These are phyloP conservation scores for Hypoxylon sp. DNA, from an alignment of 2,329 filamentous ascomycete species.

Conservation along the genomic window DNA sequence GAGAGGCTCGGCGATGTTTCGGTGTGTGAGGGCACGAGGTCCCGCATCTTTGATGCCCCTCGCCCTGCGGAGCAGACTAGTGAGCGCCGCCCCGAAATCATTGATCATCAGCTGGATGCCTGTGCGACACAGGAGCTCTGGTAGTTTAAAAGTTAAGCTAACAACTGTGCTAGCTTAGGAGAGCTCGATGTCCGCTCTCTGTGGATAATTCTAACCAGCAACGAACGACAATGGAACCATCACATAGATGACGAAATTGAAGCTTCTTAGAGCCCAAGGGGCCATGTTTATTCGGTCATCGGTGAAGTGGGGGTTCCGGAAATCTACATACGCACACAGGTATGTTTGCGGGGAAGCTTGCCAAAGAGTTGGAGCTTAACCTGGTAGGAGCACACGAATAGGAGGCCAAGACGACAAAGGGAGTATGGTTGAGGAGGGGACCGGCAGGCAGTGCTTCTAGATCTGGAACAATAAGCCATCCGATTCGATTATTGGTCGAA, in stretches of 20 bases:
- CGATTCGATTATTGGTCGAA: slow-evolving; percentile 31
- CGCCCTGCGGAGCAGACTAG: slow-evolving; percentile 35
- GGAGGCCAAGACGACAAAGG: slow-evolving; percentile 30
- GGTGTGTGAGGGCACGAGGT: slow-evolving; percentile 38
- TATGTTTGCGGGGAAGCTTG: slow-evolving; percentile 45
- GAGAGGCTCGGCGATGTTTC: slow-evolving; percentile 47
- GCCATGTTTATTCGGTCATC: slow-evolving; percentile 45
- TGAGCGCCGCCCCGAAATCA: slow-evolving; percentile 22
- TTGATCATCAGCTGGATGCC: slow-evolving; percentile 29
- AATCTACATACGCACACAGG: slow-evolving; percentile 15
- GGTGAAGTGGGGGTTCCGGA: slow-evolving; percentile 48
- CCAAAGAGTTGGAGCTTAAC: slow-evolving; percentile 40
- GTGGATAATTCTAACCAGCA: slow-evolving; percentile 15
- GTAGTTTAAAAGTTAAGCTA: slow-evolving; percentile 14
- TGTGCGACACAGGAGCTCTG: slow-evolving; percentile 8
- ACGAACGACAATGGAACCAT: slow-evolving; percentile 20
- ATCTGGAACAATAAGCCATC: slow-evolving; percentile 35
- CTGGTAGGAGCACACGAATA: slow-evolving; percentile 25
- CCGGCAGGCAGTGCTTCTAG: slow-evolving; percentile 30
- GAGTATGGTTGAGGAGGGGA: slow-evolving; percentile 26
- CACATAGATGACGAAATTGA: slow-evolving; percentile 9
- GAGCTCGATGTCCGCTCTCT: slow-evolving; percentile 10
- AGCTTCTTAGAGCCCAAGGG: slow-evolving; percentile 11
- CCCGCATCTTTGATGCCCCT: slow-evolving; percentile 41
- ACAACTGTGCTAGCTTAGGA: slow-evolving; percentile 12